A percentile compares a stretch with the other conserved stretches of the same genome.
These are phyloP conservation scores for Graphilbum fragrans DNA, from an alignment of 2,329 filamentous ascomycete species.

Conservation along the genomic window DNA sequence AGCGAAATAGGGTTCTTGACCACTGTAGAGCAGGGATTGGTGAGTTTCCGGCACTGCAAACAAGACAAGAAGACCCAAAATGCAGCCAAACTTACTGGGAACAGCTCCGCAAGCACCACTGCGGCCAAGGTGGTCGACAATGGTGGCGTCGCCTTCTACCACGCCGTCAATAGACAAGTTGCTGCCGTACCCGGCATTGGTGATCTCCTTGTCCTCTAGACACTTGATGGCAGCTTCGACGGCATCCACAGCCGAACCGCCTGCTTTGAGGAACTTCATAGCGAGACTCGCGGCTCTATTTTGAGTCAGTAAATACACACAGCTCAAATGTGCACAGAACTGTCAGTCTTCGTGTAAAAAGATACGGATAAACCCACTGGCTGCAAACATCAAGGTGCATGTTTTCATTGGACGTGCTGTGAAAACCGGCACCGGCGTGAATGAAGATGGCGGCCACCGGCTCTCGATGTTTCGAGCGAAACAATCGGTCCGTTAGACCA, in stretches of 20 bases:
- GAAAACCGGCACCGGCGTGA: slow-evolving; percentile 89
- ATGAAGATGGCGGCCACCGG: slow-evolving; percentile 64
- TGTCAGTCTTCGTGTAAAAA: too few species aligned
- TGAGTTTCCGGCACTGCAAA: background rate
- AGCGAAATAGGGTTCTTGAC: slow-evolving; percentile 87
- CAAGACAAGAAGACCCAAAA: background rate
- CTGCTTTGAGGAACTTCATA: slow-evolving; percentile 69
- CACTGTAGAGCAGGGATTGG: slow-evolving; percentile 35
- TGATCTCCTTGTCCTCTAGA: slow-evolving; percentile 89
- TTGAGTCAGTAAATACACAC: slow-evolving; percentile 4
- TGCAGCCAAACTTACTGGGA: slow-evolving; percentile 49
- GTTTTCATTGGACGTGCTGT: slow-evolving; percentile 75
- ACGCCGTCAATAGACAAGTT: slow-evolving; percentile 83
- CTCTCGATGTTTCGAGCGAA: slow-evolving; percentile 9
- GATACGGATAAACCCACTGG: slow-evolving; percentile 53
- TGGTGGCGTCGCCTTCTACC: slow-evolving; percentile 88
- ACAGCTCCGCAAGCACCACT: slow-evolving; percentile 91
- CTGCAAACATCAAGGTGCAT: slow-evolving; percentile 78
- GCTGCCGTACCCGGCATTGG: slow-evolving; percentile 92
- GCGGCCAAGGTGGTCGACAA: slow-evolving; percentile 81
- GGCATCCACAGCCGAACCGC: slow-evolving; percentile 73
- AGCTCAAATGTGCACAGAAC: background rate
- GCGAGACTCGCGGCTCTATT: slow-evolving; percentile 70
- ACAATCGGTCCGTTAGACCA: slow-evolving; percentile 15
- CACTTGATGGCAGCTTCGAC: slow-evolving; percentile 80